A percentile compares a stretch with the other conserved stretches of the same genome.
These are phyloP conservation scores for Sclerotinia spermophila DNA, from an alignment of 2,329 filamentous ascomycete genomes.

Conservation along the genomic window DNA sequence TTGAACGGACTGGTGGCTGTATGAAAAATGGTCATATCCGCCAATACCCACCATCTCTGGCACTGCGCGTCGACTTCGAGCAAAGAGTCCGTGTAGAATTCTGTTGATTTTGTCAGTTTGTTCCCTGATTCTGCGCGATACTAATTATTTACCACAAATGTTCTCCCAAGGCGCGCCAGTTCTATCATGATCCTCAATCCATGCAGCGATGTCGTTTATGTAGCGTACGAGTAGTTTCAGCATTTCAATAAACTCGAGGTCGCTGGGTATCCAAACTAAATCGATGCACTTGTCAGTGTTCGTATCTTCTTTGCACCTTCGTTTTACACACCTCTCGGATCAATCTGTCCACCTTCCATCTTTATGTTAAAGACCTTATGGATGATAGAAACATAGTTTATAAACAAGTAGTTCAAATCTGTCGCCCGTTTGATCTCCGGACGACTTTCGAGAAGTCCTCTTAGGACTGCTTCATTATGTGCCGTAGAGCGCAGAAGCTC, in stretches of 20 bases:
- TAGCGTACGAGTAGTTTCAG: neutral
- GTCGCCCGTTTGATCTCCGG: neutral
- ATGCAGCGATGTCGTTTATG: neutral
- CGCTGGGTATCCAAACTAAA: neutral
- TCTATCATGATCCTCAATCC: slow-evolving; percentile 4
- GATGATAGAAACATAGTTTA: slow-evolving; percentile 12
- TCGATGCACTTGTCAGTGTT: neutral
- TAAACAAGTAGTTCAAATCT: neutral
- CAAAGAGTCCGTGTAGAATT: neutral
- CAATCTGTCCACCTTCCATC: slow-evolving; percentile 2
- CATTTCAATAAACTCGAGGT: slow-evolving; percentile 9
- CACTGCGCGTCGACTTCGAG: neutral
- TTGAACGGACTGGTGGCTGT: neutral
- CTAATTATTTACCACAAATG: neutral
- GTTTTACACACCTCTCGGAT: neutral
- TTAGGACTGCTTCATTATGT: neutral
- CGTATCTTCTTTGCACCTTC: neutral
- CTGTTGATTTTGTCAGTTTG: neutral
- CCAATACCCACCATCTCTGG: slow-evolving; percentile 10
- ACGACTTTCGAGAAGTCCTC: neutral
- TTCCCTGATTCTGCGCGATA: neutral
- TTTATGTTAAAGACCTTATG: neutral
- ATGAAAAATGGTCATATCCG: neutral
- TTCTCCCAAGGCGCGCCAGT: neutral
- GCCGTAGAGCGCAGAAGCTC: slow-evolving; percentile 1